These are phyloP conservation scores for Candida odintsovae DNA, from an alignment of 805 yeast species.

Conservation along the genomic window DNA sequence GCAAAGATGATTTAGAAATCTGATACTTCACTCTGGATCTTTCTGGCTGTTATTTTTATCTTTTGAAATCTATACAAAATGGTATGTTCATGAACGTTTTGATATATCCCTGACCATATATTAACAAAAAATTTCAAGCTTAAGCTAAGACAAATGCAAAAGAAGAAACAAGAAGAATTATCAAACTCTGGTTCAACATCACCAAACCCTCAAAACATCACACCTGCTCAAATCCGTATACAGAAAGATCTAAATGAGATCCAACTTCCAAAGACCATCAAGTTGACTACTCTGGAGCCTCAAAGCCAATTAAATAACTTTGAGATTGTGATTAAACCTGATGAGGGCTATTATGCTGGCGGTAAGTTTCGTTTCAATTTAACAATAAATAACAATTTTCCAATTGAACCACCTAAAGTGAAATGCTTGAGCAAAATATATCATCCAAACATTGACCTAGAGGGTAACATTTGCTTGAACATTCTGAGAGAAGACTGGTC, in stretches of 20 bases:
- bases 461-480: conserved; percentile 87
- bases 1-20: neutral
- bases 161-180: conserved; percentile 47
- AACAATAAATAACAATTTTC: conserved; percentile 64
- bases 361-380: conserved; percentile 72
- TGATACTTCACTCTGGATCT: neutral
- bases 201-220: neutral
- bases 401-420: conserved; percentile 88
- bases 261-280: conserved; percentile 53
- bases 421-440: conserved; percentile 64
- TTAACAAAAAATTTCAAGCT: conserved; percentile 28
- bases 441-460: conserved; percentile 88
- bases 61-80: neutral
- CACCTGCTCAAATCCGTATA: conserved; percentile 69
- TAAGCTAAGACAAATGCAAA: conserved; percentile 54
- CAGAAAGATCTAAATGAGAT: conserved; percentile 74
- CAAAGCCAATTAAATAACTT: conserved; percentile 50
- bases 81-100: conserved; percentile 1
- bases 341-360: conserved; percentile 64
- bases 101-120: too few relatives aligned
- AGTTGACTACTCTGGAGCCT: conserved; percentile 40
- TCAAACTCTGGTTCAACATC: neutral
- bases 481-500: conserved; percentile 95
- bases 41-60: too few relatives aligned
- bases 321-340: conserved; percentile 52